Conservation (phyloP, 1,284 basidiomycete genomes). For the Fistulinella cinereoalba region DNA sequence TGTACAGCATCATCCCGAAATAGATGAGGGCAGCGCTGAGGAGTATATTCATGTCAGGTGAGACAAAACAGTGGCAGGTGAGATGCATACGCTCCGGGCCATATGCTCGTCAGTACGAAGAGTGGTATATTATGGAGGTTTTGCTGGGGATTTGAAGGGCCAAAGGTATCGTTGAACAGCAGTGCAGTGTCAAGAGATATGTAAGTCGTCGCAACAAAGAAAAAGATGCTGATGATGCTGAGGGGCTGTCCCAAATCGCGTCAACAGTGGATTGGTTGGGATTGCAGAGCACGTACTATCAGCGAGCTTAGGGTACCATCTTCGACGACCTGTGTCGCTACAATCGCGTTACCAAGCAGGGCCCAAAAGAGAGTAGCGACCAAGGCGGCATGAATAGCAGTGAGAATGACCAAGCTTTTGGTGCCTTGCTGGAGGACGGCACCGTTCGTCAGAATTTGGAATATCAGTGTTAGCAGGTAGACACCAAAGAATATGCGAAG, state of each 20-base stretch:
- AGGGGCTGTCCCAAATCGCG: slow-evolving; percentile 50
- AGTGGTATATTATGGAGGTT: slow-evolving; percentile 63
- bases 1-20: slow-evolving; percentile 69
- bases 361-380: slow-evolving; percentile 75
- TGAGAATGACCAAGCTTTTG: slow-evolving; percentile 63
- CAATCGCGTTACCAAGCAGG: slow-evolving; percentile 72
- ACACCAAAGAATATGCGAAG: slow-evolving; percentile 60
- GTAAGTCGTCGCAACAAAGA: slow-evolving; percentile 73
- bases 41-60: slow-evolving; percentile 2
- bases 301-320: slow-evolving; percentile 75
- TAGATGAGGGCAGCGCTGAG: slow-evolving; percentile 65
- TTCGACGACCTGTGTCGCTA: slow-evolving; percentile 80
- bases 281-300: slow-evolving; percentile 47
- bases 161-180: slow-evolving; percentile 58
- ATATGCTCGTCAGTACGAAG: slow-evolving; percentile 78
- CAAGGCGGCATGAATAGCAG: slow-evolving; percentile 70
- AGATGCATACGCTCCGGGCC: slow-evolving; percentile 67
- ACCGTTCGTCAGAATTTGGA: slow-evolving; percentile 78
- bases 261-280: slow-evolving; percentile 3
- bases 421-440: slow-evolving; percentile 74
- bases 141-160: slow-evolving; percentile 53
- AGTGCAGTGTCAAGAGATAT: slow-evolving; percentile 77
- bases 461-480: slow-evolving; percentile 69
- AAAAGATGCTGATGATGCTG: slow-evolving; percentile 52
- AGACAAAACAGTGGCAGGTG: neutral